phyloP scores from a whole-genome alignment of 495 filamentous ascomycete species.

The Astrothelium macrocarpum region DNA sequence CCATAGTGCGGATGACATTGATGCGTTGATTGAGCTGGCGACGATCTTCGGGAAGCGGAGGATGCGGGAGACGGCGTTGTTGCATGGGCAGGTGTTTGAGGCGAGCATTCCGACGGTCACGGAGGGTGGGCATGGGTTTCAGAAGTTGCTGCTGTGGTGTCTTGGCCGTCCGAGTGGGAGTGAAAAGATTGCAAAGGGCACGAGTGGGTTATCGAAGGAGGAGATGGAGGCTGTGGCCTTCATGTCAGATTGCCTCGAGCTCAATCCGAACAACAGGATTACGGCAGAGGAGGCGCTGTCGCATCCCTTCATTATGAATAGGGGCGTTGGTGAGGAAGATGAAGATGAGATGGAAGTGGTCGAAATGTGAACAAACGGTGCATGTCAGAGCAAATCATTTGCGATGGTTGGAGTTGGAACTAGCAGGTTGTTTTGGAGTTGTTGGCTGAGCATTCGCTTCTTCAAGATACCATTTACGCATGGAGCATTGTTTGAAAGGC shows the following conservation, averaged over 20 bases:
- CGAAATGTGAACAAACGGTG: not conserved
- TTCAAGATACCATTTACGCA: conserved; percentile 6
- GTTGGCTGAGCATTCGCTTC: conserved; percentile 1
- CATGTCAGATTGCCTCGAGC: conserved; percentile 56
- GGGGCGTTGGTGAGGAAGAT: not conserved
- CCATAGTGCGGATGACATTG: conserved; percentile 91
- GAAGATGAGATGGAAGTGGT: conserved; percentile 2
- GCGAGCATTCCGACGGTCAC: conserved; percentile 85
- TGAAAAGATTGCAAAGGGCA: conserved; percentile 37
- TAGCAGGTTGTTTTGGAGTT: not conserved
- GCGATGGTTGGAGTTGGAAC: not conserved
- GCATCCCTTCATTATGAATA: conserved; percentile 58
- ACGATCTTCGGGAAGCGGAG: conserved; percentile 80
- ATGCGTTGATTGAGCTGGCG: conserved; percentile 93
- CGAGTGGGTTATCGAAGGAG: conserved; percentile 42
- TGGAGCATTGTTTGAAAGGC: conserved; percentile 4
- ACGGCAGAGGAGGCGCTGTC: conserved; percentile 60
- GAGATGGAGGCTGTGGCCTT: conserved; percentile 60
- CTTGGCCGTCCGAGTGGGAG: conserved; percentile 44
- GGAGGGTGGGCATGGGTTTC: conserved; percentile 69
- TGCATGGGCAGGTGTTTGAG: conserved; percentile 84
- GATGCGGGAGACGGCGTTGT: conserved; percentile 70
- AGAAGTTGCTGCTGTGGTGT: conserved; percentile 89
- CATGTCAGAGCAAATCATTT: not conserved
- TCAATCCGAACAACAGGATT: conserved; percentile 61